Percentiles rank a stretch among this genome's conserved stretches.
These are phyloP conservation scores for Glycine soja DNA, from an alignment of 306 rosid species.

Conservation along the genomic window DNA sequence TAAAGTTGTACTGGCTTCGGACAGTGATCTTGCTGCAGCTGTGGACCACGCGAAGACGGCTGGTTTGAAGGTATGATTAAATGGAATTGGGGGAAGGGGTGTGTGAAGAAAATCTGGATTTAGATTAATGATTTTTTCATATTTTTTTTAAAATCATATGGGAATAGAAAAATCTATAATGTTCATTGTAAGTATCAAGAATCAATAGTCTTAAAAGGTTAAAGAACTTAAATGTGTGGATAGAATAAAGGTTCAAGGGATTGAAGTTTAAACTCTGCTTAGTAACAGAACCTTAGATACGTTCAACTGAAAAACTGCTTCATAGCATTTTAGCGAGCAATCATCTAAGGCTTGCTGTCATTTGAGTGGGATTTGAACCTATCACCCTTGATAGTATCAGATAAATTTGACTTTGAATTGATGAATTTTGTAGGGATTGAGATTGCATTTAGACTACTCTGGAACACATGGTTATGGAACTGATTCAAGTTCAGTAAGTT, in stretches of 20 bases:
- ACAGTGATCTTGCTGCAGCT: conserved; percentile 85
- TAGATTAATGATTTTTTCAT: neutral
- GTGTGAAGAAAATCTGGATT: conserved; percentile 1
- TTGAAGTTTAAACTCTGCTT: no score
- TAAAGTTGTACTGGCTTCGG: conserved; percentile 84
- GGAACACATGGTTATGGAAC: conserved; percentile 50
- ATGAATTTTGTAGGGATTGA: conserved; percentile 73
- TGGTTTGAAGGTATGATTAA: conserved; percentile 78
- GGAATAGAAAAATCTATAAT: no score
- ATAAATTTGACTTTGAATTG: conserved; percentile 36
- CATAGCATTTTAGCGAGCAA: neutral
- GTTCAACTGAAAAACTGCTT: neutral
- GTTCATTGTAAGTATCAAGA: neutral
- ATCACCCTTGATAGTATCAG: neutral
- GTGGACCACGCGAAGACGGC: conserved; percentile 89
- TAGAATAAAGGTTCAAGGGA: no score
- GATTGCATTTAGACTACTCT: conserved; percentile 87
- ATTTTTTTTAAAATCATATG: no score
- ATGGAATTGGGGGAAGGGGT: neutral
- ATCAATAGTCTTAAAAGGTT: no score
- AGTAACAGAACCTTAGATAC: neutral
- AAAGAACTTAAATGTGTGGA: no score
- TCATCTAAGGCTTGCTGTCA: conserved; percentile 2
- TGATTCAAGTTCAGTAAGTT: conserved; percentile 43
- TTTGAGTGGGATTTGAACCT: conserved; percentile 8